These are phyloP conservation scores for Eutypa lata DNA, from an alignment of 2,329 filamentous ascomycete species.

Conservation along the genomic window DNA sequence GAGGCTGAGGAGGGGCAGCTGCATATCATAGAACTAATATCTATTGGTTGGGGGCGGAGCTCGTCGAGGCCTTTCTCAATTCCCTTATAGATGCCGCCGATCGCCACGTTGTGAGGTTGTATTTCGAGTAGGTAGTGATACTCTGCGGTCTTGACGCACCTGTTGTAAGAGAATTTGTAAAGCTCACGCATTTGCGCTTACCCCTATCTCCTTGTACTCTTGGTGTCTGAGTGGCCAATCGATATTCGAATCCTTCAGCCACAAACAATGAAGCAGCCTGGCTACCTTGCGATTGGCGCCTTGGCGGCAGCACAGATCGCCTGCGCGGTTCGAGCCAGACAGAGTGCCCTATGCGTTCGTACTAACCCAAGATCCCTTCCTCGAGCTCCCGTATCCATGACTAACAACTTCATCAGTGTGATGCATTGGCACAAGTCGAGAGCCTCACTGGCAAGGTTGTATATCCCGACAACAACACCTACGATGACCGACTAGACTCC, in stretches of 20 bases:
- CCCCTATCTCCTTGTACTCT: background rate
- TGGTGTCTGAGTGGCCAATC: background rate
- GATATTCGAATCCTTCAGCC: background rate
- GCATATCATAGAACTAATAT: too few relatives aligned
- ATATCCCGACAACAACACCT: background rate
- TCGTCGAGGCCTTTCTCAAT: background rate
- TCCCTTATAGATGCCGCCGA: background rate
- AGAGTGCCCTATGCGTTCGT: background rate
- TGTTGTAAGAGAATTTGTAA: background rate
- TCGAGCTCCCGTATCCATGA: background rate
- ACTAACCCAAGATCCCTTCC: background rate
- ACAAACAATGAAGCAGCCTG: background rate
- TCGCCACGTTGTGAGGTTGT: background rate
- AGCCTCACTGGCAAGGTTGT: background rate
- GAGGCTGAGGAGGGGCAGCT: too few relatives aligned
- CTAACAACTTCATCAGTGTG: background rate
- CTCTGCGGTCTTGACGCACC: background rate
- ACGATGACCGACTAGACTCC: conserved; percentile 17
- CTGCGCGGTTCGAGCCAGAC: background rate
- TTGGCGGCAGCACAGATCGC: background rate
- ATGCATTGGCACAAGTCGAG: background rate
- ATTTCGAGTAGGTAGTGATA: background rate
- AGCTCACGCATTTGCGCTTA: background rate
- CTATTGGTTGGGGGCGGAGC: too few relatives aligned
- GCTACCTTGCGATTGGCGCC: background rate